These are phyloP conservation scores for Fragaria iinumae DNA, from an alignment of 306 rosid genomes.

Conservation along the genomic window DNA sequence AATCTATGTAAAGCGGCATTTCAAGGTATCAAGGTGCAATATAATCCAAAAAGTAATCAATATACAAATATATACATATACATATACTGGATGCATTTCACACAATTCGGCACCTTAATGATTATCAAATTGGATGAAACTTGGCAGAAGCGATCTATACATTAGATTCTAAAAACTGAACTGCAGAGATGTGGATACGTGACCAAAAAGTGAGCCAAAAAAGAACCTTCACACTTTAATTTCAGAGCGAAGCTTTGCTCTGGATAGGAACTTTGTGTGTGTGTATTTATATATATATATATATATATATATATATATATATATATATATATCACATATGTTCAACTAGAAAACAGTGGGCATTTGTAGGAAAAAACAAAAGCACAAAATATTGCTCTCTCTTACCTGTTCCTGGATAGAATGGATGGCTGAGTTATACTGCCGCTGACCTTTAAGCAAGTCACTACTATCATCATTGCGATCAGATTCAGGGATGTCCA, in stretches of 20 bases:
- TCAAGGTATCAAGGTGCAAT: not conserved
- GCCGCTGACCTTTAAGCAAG: slow-evolving; percentile 98
- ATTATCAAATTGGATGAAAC: too few species aligned
- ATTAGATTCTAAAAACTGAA: too few species aligned
- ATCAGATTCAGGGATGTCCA: slow-evolving; percentile 70
- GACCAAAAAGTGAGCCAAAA: too few species aligned
- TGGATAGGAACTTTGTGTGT: too few species aligned
- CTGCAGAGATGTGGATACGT: too few species aligned
- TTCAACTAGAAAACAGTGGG: not conserved
- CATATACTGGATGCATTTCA: too few species aligned
- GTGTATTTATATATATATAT: too few species aligned
- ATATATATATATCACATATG: not conserved
- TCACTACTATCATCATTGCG: slow-evolving; percentile 69
- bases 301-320: too few species aligned
- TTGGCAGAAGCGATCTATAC: too few species aligned
- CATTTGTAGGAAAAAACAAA: not conserved
- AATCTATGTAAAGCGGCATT: not conserved
- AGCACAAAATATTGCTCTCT: not conserved
- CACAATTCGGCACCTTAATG: too few species aligned
- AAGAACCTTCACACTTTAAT: too few species aligned
- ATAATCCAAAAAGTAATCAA: not conserved
- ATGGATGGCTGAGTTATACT: slow-evolving; percentile 96
- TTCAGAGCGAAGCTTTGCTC: too few species aligned
- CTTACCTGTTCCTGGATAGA: slow-evolving; percentile 91
- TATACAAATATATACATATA: not conserved